These are phyloP conservation scores for Clarireedia paspali DNA, from an alignment of 2,329 filamentous ascomycete genomes.

Conservation along the genomic window DNA sequence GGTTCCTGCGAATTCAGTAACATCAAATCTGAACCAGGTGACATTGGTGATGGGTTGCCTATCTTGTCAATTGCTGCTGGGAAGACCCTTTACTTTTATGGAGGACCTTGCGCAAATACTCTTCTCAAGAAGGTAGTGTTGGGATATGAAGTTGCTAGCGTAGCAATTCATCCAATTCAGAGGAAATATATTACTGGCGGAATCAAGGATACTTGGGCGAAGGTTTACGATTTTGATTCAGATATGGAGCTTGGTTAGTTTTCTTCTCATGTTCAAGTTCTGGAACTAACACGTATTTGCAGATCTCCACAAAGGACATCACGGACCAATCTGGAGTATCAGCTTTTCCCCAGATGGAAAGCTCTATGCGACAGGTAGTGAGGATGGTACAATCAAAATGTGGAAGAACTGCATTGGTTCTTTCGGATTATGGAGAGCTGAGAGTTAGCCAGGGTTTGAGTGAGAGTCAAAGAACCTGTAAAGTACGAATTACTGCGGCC, in stretches of 20 bases:
- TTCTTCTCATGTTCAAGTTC: background rate
- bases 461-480: background rate
- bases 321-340: slow-evolving; percentile 94
- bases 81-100: slow-evolving; percentile 89
- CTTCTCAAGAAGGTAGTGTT: slow-evolving; percentile 74
- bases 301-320: slow-evolving; percentile 95
- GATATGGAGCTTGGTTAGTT: slow-evolving; percentile 65
- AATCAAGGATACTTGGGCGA: slow-evolving; percentile 91
- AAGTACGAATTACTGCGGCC: background rate
- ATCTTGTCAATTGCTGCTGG: slow-evolving; percentile 89
- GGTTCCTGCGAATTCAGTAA: slow-evolving; percentile 85
- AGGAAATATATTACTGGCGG: slow-evolving; percentile 85
- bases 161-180: slow-evolving; percentile 74
- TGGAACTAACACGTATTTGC: slow-evolving; percentile 14
- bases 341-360: slow-evolving; percentile 93
- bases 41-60: slow-evolving; percentile 59
- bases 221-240: slow-evolving; percentile 82
- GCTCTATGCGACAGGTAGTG: slow-evolving; percentile 90
- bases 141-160: slow-evolving; percentile 81
- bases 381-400: slow-evolving; percentile 96
- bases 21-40: slow-evolving; percentile 50
- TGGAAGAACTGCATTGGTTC: slow-evolving; percentile 63
- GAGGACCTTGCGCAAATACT: slow-evolving; percentile 60
- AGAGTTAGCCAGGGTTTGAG: background rate
- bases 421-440: slow-evolving; percentile 49